These are phyloP conservation scores for Stramenopiles sp. DNA, from an alignment of 352 stramenopile genomes.

Conservation along the genomic window DNA sequence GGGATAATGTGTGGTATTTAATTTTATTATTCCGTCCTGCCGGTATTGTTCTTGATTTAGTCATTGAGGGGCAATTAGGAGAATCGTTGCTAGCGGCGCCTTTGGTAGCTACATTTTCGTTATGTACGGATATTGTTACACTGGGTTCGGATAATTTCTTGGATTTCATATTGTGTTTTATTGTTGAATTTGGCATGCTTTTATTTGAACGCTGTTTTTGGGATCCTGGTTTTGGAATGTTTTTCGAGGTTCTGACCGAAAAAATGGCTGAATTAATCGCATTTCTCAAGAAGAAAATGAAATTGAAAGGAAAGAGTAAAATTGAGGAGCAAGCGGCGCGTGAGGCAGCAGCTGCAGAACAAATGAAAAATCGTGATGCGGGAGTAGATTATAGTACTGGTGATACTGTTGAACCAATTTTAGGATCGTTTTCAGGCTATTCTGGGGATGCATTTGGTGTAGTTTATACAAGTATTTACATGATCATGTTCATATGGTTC, in stretches of 20 bases:
- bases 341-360: neutral
- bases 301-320: constrained; percentile 4
- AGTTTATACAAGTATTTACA: constrained; percentile 79
- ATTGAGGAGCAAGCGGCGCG: neutral
- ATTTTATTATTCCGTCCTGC: constrained; percentile 76
- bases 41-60: constrained; percentile 49
- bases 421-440: constrained; percentile 71
- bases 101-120: constrained; percentile 58
- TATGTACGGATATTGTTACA: constrained; percentile 45
- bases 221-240: neutral
- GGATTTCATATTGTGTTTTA: constrained; percentile 82
- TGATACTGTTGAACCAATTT: constrained; percentile 86
- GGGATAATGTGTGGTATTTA: constrained; percentile 82
- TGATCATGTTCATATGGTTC: constrained; percentile 83
- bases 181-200: constrained; percentile 80
- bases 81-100: constrained; percentile 69
- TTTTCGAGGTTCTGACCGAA: neutral
- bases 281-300: neutral
- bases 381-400: constrained; percentile 10
- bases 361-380: neutral
- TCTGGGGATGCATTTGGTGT: constrained; percentile 68
- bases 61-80: constrained; percentile 65
- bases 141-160: constrained; percentile 84
- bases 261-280: neutral
- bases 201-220: constrained; percentile 44